A percentile compares a stretch with the other conserved stretches of the same genome.
phyloP scores from a whole-genome alignment of 2,329 filamentous ascomycete genomes.

The Fusarium globosum region DNA sequence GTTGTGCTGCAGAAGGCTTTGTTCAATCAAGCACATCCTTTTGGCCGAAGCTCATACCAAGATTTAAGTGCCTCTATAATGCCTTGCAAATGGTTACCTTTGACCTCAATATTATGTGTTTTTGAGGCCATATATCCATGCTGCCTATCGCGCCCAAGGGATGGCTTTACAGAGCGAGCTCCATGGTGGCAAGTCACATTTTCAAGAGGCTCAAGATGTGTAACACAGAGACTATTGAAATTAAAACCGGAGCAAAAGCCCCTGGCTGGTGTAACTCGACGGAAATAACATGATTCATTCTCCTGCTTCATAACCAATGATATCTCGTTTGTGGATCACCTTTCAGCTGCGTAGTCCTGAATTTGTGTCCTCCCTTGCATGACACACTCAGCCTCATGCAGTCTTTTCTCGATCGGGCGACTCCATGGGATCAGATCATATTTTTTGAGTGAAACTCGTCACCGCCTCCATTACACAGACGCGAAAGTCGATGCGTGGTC shows the following conservation, averaged over 20 bases:
- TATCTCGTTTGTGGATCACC: not conserved
- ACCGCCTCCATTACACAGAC: not conserved
- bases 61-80: not conserved
- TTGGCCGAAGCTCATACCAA: not conserved
- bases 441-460: not conserved
- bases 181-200: not conserved
- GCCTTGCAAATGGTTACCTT: no score
- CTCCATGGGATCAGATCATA: not conserved
- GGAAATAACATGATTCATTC: not conserved
- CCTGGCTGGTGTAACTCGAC: not conserved
- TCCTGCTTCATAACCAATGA: not conserved
- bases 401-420: not conserved
- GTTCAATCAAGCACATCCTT: not conserved
- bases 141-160: not conserved
- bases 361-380: not conserved
- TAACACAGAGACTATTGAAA: not conserved
- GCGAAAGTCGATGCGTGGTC: not conserved
- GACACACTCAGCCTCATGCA: not conserved
- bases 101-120: accelerated
- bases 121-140: not conserved
- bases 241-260: not conserved
- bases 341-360: not conserved
- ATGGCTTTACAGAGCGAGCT: not conserved
- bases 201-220: not conserved
- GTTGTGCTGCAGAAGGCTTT: not conserved